Conservation (phyloP, 768 basidiomycete species). For the Ramaria sp. region DNA sequence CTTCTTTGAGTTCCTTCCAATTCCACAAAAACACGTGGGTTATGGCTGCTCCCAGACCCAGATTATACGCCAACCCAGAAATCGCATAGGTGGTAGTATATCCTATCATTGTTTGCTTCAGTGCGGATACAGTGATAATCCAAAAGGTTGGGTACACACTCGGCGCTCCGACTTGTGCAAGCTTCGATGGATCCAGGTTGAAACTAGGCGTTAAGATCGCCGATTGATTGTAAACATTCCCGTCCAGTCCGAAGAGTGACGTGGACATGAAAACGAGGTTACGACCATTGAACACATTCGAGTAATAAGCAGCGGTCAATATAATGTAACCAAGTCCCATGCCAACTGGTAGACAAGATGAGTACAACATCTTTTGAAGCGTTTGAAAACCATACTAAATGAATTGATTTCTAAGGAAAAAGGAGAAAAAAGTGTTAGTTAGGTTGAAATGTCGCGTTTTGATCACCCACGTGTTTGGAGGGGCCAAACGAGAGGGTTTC, state of each 20-base stretch:
- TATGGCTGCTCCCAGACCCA: constrained; percentile 38
- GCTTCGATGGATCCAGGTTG: constrained; percentile 22
- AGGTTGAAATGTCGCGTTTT: too few relatives aligned
- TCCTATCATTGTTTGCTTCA: constrained; percentile 15
- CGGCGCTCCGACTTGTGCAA: constrained; percentile 12
- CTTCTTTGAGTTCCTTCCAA: constrained; percentile 35
- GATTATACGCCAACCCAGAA: constrained; percentile 38
- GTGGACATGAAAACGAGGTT: constrained; percentile 39
- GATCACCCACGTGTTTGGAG: constrained; percentile 36
- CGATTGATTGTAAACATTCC: constrained; percentile 29
- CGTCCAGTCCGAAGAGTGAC: constrained; percentile 28
- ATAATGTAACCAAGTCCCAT: constrained; percentile 37
- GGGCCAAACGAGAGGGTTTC: constrained; percentile 44
- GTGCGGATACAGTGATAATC: constrained; percentile 9
- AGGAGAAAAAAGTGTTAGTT: background rate
- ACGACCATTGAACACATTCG: constrained; percentile 33
- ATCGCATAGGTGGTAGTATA: constrained; percentile 39
- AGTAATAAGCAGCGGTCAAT: constrained; percentile 31
- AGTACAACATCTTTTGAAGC: background rate
- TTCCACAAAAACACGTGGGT: constrained; percentile 41
- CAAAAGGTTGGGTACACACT: background rate
- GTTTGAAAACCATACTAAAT: constrained; percentile 23
- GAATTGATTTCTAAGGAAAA: constrained; percentile 28
- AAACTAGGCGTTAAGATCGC: constrained; percentile 29
- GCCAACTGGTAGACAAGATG: constrained; percentile 25